Base-by-base conservation (phyloP, 2,329 filamentous ascomycete genomes). In the Hawksworthiomyces lignivorus region DNA sequence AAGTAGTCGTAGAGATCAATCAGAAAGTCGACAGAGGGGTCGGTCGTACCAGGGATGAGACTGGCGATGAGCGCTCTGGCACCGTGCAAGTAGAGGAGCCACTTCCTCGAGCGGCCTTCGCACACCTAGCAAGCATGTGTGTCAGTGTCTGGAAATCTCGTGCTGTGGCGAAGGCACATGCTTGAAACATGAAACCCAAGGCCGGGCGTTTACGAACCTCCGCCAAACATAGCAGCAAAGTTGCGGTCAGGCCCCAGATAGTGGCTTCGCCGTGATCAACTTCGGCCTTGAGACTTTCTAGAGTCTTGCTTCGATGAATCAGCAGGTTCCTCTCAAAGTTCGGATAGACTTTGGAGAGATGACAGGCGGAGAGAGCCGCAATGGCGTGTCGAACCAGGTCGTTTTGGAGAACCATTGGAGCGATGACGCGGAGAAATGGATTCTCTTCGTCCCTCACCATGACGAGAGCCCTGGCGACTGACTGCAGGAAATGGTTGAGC, bases 1-100 rank as follows among this genome's bases (percentile, higher is more conserved):
- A n/a, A n/a, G n/a, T n/a, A 35, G 33, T 35, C 33, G 33, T 35
- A 35, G 33, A 35, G 17, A 8, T 35, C 33, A 11, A 35, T n/a
- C 33, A 35, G 18, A 17, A 35, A 35, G n/a, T n/a, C n/a, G n/a
- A n/a, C n/a, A n/a, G n/a, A n/a, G n/a, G n/a, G n/a, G n/a, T n/a
- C n/a, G n/a, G n/a, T n/a, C n/a, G n/a, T n/a, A n/a, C n/a, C n/a
- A n/a, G n/a, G n/a, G n/a, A n/a, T n/a, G n/a, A n/a, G n/a, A n/a
- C n/a, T n/a, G 2, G 33, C 33, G 12, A 35, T 19, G 12, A 35
- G 33, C 8, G 33, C 33, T 5, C 24, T 19, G 3, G 33, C 33
- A 9, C 33, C 33, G 33, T 35, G 33, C 33, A 35, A 21, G 18
- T 35, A 21, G n/a, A 35, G 33, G 17, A 35, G 21, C 33, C 33